Evolutionary conservation across 768 basidiomycete species (phyloP).

Genomic region (Termitomyces sp.): DNA sequence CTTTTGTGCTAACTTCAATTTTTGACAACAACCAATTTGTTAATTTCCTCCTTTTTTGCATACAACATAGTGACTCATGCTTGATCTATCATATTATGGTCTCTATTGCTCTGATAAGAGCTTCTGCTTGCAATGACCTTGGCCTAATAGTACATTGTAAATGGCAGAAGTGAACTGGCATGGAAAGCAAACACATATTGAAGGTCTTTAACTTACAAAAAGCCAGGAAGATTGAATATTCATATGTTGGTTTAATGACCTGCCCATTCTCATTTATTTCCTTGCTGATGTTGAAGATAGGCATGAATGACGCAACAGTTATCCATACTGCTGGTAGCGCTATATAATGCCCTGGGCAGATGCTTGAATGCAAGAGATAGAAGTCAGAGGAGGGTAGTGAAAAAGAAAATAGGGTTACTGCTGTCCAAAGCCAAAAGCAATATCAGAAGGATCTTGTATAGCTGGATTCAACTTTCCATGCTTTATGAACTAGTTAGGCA

Average conservation of each 20-base stretch:
- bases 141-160: constrained; percentile 9
- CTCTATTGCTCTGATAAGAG: background rate
- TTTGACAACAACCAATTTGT: too few species aligned
- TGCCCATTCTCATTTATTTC: constrained; percentile 16
- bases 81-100: too few species aligned
- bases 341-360: constrained; percentile 31
- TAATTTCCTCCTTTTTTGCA: too few species aligned
- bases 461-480: background rate
- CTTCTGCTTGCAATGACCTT: constrained; percentile 4
- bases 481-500: background rate
- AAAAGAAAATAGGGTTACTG: background rate
- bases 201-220: too few species aligned
- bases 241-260: constrained; percentile 8
- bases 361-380: constrained; percentile 2
- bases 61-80: too few species aligned
- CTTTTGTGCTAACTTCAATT: too few species aligned
- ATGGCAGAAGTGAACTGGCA: constrained; percentile 3
- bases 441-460: background rate
- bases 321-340: constrained; percentile 26
- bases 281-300: constrained; percentile 22
- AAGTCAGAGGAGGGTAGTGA: too few species aligned
- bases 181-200: background rate
- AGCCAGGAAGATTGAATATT: background rate
- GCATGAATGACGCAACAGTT: constrained; percentile 22
- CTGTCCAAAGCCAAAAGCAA: background rate